Base-by-base conservation (phyloP, 2,329 filamentous ascomycete genomes). In the Ophiostoma australiae region DNA sequence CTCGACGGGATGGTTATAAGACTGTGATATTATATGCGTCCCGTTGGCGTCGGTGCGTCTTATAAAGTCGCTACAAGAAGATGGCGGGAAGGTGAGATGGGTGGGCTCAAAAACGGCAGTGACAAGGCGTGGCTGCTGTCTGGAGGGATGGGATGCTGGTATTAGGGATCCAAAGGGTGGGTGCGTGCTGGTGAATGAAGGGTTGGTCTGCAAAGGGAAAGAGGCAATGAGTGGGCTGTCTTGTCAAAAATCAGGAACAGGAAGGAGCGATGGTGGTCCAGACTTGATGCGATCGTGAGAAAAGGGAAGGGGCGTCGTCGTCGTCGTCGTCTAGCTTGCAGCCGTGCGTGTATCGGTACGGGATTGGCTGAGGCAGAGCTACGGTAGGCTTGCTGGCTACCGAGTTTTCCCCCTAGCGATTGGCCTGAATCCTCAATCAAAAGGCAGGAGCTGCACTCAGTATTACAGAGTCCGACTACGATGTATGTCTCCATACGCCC, bases 311-410 rank as follows among this genome's bases (percentile, higher is more conserved):
- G 35, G 23, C 44, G 44, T 41, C 39, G 39, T 41, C 39, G 58
- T 41, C 39, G 58, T 27, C 27, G 55, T 33, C 55, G 58, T 63
- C 27, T 33, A 58, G 52, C 58, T 63, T 33, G 58, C 58, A 33
- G 58, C 15, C 15, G 27, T 63, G 58, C 58, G 58, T 63, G 58
- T 63, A 15, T 6, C 27, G 27, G 13, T 27, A 7, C 58, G 58
- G 58, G 58, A 63, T 33, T 63, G 58, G 58, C 58, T 63, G 13
- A 63, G 23, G 58, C 58, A 35, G 58, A 33, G 27, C 27, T 63
- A 31, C 27, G 3, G 27, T 31, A 63, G 58, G 58, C 58, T 6
- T 17, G 23, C 23, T 63, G 52, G 52, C 27, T 63, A 33, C 33
- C 27, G 58, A 63, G 58, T 33, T 63, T 63, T 63, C 33, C 58